Base-by-base conservation (phyloP, 345 rosid species). In the Barbarea vulgaris region DNA sequence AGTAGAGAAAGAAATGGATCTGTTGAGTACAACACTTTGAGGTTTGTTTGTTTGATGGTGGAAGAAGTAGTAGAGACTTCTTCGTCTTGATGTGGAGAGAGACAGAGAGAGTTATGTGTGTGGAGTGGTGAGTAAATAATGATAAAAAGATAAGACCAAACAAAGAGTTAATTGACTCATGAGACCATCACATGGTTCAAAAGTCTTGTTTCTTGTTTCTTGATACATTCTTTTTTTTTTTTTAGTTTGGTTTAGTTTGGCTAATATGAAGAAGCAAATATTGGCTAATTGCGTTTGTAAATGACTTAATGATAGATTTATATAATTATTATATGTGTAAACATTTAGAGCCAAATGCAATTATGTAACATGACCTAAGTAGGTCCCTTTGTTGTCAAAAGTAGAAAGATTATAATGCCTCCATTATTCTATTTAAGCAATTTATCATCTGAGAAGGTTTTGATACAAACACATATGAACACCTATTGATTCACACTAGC, bases 21-120 rank as follows among this genome's bases (percentile, higher is more conserved):
- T 70, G 15, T 70, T 70, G 44, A n/a, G 22, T 28, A 58, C 36
- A 28, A 21, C 65, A 57, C 37, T 74, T 74, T 55, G 70, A 64
- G 65, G 28, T 64, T 57, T 73, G 57, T 55, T 55, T 33, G 17
- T 53, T 72, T 62, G 24, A 39, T 52, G 41, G 22, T 64, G 56
- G 61, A n/a, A 13, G 61, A 7, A 13, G 37, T 39, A 39, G 55
- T 55, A 54, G 70, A 64, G 56, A 5, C 55, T 64, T 64, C 55
- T 64, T 64, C 30, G 21, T 52, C 71, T 73, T 73, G 64, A 64
- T 73, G 36, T 64, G 47, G 12, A 25, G 15, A 63, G 52, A 39
- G 31, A 37, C 1, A 59, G 28, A 59, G 27, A 34, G 30, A 21
- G 50, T 18, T 19, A 3, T 37, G 30, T 22, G n/a, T 57, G 27